Percentiles rank a stretch among this genome's conserved stretches.
phyloP scores from a whole-genome alignment of 1,284 basidiomycete genomes.

The Bjerkandera adusta region DNA sequence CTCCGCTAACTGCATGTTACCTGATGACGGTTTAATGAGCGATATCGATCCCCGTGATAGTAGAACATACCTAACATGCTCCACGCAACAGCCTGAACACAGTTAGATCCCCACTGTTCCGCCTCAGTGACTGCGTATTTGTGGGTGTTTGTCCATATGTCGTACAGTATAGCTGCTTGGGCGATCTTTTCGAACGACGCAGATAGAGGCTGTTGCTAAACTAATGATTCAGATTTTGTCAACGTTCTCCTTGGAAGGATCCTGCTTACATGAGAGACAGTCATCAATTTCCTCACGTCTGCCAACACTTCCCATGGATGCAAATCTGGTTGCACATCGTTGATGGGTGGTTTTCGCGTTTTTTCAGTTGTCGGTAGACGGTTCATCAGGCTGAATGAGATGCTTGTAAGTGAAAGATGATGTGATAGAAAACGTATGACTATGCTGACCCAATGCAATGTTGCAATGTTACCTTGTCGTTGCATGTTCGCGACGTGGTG shows the following conservation, averaged over 20 bases:
- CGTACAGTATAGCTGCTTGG: constrained; percentile 66
- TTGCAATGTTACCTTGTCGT: constrained; percentile 69
- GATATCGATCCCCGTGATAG: not conserved
- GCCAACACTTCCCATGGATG: constrained; percentile 74
- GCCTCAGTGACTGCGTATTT: constrained; percentile 45
- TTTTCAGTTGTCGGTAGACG: constrained; percentile 55
- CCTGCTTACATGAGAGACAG: constrained; percentile 46
- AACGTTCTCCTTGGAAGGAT: not conserved
- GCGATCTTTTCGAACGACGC: constrained; percentile 65
- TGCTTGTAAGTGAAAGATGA: not conserved
- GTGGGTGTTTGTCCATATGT: constrained; percentile 64
- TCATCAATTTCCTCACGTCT: constrained; percentile 65
- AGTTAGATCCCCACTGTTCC: constrained; percentile 70
- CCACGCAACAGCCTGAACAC: constrained; percentile 73
- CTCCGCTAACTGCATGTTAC: constrained; percentile 61
- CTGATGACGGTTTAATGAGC: constrained; percentile 33
- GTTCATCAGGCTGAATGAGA: constrained; percentile 55
- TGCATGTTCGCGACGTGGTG: constrained; percentile 64
- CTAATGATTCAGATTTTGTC: not conserved
- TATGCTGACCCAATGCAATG: constrained; percentile 79
- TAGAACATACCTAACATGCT: constrained; percentile 52
- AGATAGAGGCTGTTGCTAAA: constrained; percentile 70
- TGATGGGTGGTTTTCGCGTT: constrained; percentile 49
- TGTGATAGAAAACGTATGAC: constrained; percentile 1
- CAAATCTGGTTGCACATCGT: constrained; percentile 74